These are phyloP conservation scores for Raphanus raphanistrum DNA, from an alignment of 345 rosid species.

Conservation along the genomic window DNA sequence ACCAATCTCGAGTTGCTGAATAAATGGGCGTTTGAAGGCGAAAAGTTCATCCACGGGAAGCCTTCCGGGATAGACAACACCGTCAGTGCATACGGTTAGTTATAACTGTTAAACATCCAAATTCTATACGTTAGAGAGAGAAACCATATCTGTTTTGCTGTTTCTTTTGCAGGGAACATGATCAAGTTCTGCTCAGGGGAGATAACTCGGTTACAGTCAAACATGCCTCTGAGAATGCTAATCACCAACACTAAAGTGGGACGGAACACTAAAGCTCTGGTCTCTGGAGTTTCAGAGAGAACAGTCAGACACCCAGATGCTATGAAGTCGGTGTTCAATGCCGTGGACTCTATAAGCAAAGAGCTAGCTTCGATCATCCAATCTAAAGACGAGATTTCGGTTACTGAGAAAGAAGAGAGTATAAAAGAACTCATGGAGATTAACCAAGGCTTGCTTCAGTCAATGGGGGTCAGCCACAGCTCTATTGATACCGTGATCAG, in stretches of 20 bases:
- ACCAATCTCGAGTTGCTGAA: slow-evolving; percentile 67
- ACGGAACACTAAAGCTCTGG: slow-evolving; percentile 87
- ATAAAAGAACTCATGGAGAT: slow-evolving; percentile 85
- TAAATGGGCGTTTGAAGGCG: slow-evolving; percentile 97
- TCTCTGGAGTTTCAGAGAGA: slow-evolving; percentile 88
- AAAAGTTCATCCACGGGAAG: slow-evolving; percentile 87
- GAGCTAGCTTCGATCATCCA: slow-evolving; percentile 62
- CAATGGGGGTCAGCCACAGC: slow-evolving; percentile 91
- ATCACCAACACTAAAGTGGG: slow-evolving; percentile 89
- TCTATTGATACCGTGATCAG: slow-evolving; percentile 76
- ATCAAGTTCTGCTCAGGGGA: slow-evolving; percentile 78
- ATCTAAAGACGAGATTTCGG: slow-evolving; percentile 49
- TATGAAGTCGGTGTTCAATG: slow-evolving; percentile 70
- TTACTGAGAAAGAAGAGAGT: slow-evolving; percentile 64
- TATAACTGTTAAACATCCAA: slow-evolving; percentile 24
- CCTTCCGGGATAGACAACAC: slow-evolving; percentile 99
- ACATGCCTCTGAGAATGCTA: slow-evolving; percentile 73
- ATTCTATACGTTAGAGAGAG: not conserved
- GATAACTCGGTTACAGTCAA: slow-evolving; percentile 59
- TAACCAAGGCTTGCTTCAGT: slow-evolving; percentile 89
- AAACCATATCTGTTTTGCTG: not conserved
- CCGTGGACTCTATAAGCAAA: slow-evolving; percentile 78
- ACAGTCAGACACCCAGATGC: slow-evolving; percentile 61
- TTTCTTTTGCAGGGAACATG: slow-evolving; percentile 67
- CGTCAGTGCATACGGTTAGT: slow-evolving; percentile 94